These are phyloP conservation scores for Gossypium anomalum DNA, from an alignment of 345 rosid species.

Conservation along the genomic window DNA sequence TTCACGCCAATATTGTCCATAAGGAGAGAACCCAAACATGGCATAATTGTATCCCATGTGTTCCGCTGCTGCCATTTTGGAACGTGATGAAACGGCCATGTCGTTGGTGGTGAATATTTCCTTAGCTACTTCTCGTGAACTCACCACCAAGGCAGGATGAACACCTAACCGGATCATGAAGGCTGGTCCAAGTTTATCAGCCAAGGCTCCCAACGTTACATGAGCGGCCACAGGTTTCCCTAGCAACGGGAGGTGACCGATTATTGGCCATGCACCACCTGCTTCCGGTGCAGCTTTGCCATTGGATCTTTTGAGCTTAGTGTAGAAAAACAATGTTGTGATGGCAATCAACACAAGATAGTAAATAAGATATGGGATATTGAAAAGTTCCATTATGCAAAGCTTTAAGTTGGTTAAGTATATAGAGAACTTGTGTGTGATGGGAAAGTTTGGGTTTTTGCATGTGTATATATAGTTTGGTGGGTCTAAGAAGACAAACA, in stretches of 20 bases:
- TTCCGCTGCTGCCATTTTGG: constrained; percentile 17
- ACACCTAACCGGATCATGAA: constrained; percentile 32
- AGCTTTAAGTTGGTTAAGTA: background rate
- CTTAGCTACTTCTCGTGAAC: constrained; percentile 28
- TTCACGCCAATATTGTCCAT: constrained; percentile 40
- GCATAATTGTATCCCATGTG: constrained; percentile 30
- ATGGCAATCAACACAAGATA: background rate
- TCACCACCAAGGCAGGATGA: constrained; percentile 26
- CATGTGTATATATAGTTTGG: background rate
- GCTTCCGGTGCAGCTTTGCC: constrained; percentile 25
- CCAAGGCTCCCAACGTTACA: constrained; percentile 21
- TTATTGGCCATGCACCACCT: constrained; percentile 39
- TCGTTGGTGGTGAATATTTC: constrained; percentile 36
- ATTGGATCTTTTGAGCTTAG: constrained; percentile 7
- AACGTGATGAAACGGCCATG: constrained; percentile 23
- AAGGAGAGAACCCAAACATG: constrained; percentile 30
- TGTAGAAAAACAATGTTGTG: constrained; percentile 16
- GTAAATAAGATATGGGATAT: background rate
- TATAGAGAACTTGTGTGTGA: background rate
- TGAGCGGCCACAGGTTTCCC: constrained; percentile 25
- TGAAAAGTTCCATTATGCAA: background rate
- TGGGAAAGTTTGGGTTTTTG: background rate
- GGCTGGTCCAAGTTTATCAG: constrained; percentile 35
- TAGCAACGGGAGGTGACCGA: constrained; percentile 29
- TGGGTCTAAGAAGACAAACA: background rate